phyloP scores from a whole-genome alignment of 352 stramenopile genomes.

The Phytopythium vexans region DNA sequence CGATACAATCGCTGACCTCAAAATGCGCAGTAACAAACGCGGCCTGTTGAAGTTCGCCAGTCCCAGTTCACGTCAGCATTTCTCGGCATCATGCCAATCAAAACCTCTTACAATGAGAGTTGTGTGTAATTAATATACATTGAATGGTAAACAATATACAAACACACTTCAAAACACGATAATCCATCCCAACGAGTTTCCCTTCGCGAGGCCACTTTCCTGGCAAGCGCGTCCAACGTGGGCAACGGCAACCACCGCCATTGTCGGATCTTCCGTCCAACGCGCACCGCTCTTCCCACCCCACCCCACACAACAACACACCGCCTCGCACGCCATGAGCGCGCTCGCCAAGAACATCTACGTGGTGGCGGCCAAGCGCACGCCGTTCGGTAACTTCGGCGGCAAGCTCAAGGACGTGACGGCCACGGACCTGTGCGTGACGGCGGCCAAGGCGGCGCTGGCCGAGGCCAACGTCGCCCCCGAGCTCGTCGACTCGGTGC shows the following conservation, averaged over 20 bases:
- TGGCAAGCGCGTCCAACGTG: neutral
- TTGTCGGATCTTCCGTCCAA: slow-evolving; percentile 8
- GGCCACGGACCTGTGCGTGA: slow-evolving; percentile 89
- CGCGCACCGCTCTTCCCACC: neutral
- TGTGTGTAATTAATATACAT: neutral
- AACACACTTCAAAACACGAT: neutral
- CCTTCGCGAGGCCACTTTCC: no score
- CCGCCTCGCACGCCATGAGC: slow-evolving; percentile 13
- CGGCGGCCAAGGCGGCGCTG: slow-evolving; percentile 86
- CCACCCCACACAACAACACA: neutral
- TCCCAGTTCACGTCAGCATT: slow-evolving; percentile 19
- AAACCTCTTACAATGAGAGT: neutral
- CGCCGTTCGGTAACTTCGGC: slow-evolving; percentile 94
- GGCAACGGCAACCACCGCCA: neutral
- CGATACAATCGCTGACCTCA: neutral
- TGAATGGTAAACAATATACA: no score
- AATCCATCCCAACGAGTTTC: neutral
- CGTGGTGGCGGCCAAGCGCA: slow-evolving; percentile 95
- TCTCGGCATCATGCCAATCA: slow-evolving; percentile 1
- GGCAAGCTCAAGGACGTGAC: slow-evolving; percentile 92
- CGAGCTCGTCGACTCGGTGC: slow-evolving; percentile 87
- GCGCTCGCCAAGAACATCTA: slow-evolving; percentile 88
- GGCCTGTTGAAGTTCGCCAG: slow-evolving; percentile 11
- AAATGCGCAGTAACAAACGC: no score
- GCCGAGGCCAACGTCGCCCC: slow-evolving; percentile 82